Conservation (phyloP, 129 eudicot species). For the Flaveria linearis region DNA sequence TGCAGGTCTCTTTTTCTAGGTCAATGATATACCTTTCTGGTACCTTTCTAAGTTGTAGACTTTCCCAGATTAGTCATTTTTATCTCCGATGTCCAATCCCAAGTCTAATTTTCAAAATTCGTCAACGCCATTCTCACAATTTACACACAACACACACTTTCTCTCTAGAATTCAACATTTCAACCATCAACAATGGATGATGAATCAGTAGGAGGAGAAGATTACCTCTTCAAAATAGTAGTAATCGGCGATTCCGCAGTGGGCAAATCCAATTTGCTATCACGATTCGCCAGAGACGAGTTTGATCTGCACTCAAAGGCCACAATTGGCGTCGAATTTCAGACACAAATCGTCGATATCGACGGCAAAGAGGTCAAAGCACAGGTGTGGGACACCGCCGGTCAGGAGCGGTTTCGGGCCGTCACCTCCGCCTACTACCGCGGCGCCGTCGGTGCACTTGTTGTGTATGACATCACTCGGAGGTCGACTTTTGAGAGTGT, state of each 20-base stretch:
- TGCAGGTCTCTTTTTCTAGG: too few relatives aligned
- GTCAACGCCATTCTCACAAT: constrained; percentile 21
- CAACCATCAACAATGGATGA: constrained; percentile 26
- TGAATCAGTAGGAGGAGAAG: constrained; percentile 68
- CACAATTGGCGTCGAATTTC: constrained; percentile 94
- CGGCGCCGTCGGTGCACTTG: constrained; percentile 94
- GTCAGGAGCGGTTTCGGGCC: constrained; percentile 93
- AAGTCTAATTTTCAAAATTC: constrained; percentile 18
- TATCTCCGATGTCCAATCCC: constrained; percentile 34
- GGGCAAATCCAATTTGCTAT: constrained; percentile 68
- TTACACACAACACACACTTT: not conserved
- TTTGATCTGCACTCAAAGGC: constrained; percentile 86
- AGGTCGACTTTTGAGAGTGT: constrained; percentile 70
- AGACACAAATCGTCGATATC: constrained; percentile 76
- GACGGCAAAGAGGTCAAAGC: constrained; percentile 91
- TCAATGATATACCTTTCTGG: too few relatives aligned
- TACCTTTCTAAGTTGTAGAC: too few relatives aligned
- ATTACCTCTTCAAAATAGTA: constrained; percentile 87
- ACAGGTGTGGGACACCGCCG: constrained; percentile 98
- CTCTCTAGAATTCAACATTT: not conserved
- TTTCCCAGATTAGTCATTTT: too few relatives aligned
- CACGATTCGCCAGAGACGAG: constrained; percentile 78
- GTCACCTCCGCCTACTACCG: constrained; percentile 96
- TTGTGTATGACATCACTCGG: constrained; percentile 80
- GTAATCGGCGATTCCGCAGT: constrained; percentile 95